These are phyloP conservation scores for Mariannaea elegans DNA, from an alignment of 2,329 filamentous ascomycete genomes.

Conservation along the genomic window DNA sequence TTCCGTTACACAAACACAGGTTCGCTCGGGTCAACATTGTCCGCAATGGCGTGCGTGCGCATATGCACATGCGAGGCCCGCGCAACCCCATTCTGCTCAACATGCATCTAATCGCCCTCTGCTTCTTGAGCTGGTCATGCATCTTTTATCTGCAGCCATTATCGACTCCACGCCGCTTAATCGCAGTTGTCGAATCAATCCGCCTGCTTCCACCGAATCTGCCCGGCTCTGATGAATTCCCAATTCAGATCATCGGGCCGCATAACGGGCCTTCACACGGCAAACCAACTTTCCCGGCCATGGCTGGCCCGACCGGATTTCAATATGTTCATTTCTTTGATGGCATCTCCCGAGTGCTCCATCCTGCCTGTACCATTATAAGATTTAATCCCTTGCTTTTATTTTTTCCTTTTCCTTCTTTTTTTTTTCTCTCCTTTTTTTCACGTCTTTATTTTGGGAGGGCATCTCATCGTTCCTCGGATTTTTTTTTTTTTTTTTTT, in stretches of 20 bases:
- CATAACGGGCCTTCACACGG: conserved; percentile 22
- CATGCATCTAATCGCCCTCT: conserved; percentile 33
- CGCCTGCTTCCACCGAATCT: conserved; percentile 32
- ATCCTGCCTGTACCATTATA: conserved; percentile 31
- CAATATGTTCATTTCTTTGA: conserved; percentile 35
- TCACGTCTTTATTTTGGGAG: conserved; percentile 32
- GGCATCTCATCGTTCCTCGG: conserved; percentile 30
- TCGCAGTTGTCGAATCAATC: conserved; percentile 33
- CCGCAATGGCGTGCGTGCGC: conserved; percentile 30
- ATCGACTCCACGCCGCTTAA: conserved; percentile 5
- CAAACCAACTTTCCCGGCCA: conserved; percentile 26
- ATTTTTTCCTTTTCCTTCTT: conserved; percentile 10
- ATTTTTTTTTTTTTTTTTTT: no score
- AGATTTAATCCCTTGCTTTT: conserved; percentile 33
- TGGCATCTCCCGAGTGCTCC: conserved; percentile 22
- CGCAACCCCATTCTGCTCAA: conserved; percentile 32
- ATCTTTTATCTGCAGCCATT: conserved; percentile 10
- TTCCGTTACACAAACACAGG: conserved; percentile 33
- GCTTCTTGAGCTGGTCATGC: conserved; percentile 28
- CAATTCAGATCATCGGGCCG: conserved; percentile 13
- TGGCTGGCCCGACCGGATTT: conserved; percentile 41
- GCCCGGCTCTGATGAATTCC: conserved; percentile 12
- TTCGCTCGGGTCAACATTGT: conserved; percentile 31
- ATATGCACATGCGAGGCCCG: conserved; percentile 34
- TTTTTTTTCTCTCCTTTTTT: conserved; percentile 15